A percentile compares a stretch with the other conserved stretches of the same genome.
Evolutionary conservation across 2,329 filamentous ascomycete genomes (phyloP).

Genomic region (Sporothrix brasiliensis): DNA sequence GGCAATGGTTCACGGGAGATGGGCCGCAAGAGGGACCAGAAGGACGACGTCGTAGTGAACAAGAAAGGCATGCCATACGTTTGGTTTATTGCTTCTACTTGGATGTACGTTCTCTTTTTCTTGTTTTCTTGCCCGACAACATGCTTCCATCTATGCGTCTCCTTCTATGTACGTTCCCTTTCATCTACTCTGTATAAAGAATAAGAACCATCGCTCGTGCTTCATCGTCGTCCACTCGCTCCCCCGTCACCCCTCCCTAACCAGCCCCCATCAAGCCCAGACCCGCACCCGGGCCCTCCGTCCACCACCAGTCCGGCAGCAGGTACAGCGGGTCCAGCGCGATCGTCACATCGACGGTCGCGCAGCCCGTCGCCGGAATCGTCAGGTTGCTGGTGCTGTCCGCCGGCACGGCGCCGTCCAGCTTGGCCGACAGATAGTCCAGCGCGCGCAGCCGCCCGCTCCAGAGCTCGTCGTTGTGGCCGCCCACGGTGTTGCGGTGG

Average conservation of each 20-base stretch:
- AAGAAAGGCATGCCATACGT: too few relatives aligned
- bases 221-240: too few relatives aligned
- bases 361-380: slow-evolving; percentile 21
- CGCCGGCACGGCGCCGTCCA: not conserved
- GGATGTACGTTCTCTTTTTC: too few relatives aligned
- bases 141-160: too few relatives aligned
- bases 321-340: slow-evolving; percentile 28
- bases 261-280: slow-evolving; percentile 14
- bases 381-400: slow-evolving; percentile 9
- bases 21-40: slow-evolving; percentile 62
- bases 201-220: too few relatives aligned
- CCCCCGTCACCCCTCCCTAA: not conserved
- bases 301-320: slow-evolving; percentile 31
- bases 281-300: slow-evolving; percentile 23
- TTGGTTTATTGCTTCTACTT: not conserved
- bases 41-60: slow-evolving; percentile 42
- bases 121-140: too few relatives aligned
- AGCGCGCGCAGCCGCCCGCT: slow-evolving; percentile 26
- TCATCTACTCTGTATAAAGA: too few relatives aligned
- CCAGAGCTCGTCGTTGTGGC: slow-evolving; percentile 27
- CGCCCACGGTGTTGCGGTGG: slow-evolving; percentile 30
- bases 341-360: slow-evolving; percentile 14
- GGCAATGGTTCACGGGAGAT: slow-evolving; percentile 66
- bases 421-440: slow-evolving; percentile 19
- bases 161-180: too few relatives aligned